These are phyloP conservation scores for Boletus reticulatus DNA, from an alignment of 768 basidiomycete species.

Conservation along the genomic window DNA sequence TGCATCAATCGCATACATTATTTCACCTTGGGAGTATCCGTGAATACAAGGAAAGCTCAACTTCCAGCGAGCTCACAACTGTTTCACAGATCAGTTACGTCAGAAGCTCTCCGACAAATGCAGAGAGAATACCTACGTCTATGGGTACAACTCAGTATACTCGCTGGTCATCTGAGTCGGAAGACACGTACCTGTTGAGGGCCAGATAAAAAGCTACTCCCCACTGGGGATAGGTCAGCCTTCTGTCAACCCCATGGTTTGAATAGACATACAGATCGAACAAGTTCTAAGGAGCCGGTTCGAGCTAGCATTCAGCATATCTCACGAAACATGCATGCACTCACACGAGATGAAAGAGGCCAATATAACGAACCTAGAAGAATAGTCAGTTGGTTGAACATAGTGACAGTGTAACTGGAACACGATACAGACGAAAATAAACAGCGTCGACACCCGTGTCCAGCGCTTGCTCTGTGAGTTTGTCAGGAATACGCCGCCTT, in stretches of 20 bases:
- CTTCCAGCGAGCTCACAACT: background rate
- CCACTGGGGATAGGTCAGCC: background rate
- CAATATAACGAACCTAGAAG: slow-evolving; percentile 11
- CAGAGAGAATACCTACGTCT: background rate
- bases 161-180: no score
- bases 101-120: no score
- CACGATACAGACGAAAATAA: slow-evolving; percentile 4
- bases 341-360: background rate
- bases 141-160: background rate
- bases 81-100: background rate
- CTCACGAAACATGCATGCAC: background rate
- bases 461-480: background rate
- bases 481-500: background rate
- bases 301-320: background rate
- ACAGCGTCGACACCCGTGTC: slow-evolving; percentile 2
- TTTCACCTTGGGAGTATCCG: background rate
- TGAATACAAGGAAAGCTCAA: background rate
- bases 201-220: background rate
- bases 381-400: background rate
- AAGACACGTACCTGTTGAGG: background rate
- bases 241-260: background rate
- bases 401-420: background rate
- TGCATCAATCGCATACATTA: background rate
- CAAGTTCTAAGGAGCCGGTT: background rate
- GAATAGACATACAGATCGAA: background rate